phyloP scores from a whole-genome alignment of 2,329 filamentous ascomycete species.

The Beauveria caledonica region DNA sequence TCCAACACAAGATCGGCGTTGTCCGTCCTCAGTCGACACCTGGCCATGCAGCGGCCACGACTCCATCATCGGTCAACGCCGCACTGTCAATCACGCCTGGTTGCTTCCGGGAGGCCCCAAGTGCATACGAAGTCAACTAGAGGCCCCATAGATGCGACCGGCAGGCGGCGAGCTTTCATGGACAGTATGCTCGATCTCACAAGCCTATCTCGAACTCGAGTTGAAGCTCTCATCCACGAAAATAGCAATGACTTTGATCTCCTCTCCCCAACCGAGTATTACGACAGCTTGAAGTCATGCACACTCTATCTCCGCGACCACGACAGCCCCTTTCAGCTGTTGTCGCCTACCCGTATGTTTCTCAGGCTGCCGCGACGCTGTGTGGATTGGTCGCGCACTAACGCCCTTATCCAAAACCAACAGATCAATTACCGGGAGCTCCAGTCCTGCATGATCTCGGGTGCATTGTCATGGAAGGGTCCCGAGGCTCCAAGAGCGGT shows the following conservation, averaged over 20 bases:
- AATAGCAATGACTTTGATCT: background rate
- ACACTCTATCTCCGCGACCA: background rate
- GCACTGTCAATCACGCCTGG: background rate
- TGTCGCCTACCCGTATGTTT: background rate
- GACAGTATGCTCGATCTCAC: background rate
- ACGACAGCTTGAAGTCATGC: background rate
- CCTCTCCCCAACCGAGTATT: background rate
- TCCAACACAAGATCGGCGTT: background rate
- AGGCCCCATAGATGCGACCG: background rate
- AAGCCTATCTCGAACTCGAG: background rate
- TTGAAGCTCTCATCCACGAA: background rate
- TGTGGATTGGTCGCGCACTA: background rate
- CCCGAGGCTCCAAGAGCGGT: constrained; percentile 6
- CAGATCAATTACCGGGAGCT: constrained; percentile 1
- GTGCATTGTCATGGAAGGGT: constrained; percentile 20
- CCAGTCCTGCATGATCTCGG: constrained; percentile 21
- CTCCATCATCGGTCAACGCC: background rate
- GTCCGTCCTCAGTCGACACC: background rate
- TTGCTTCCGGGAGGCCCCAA: background rate
- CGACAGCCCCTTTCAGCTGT: background rate
- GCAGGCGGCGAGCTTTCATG: background rate
- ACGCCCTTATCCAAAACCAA: background rate
- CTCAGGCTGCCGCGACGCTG: background rate
- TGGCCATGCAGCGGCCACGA: background rate
- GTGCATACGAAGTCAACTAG: background rate